Conservation (phyloP, 345 rosid genomes). For the Anastatica hierochuntica region DNA sequence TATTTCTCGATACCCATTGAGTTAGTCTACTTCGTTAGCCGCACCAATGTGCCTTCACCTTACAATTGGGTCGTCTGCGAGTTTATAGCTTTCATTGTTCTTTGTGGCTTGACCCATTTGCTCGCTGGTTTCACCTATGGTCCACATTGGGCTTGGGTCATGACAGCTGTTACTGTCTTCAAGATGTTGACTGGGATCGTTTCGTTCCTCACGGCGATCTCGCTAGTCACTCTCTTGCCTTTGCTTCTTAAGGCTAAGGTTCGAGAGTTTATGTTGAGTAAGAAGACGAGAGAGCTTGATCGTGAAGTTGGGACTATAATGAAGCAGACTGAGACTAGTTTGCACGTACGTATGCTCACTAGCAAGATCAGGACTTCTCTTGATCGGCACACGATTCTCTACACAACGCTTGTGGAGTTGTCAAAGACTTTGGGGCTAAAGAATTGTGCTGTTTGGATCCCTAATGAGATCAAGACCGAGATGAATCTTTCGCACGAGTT, state of each 20-base stretch:
- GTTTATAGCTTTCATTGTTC: slow-evolving; percentile 92
- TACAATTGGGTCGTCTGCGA: slow-evolving; percentile 89
- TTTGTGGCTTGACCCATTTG: slow-evolving; percentile 90
- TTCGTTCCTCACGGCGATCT: slow-evolving; percentile 75
- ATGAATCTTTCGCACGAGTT: slow-evolving; percentile 65
- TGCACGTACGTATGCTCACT: slow-evolving; percentile 90
- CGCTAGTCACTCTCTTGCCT: slow-evolving; percentile 73
- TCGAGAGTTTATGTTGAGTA: slow-evolving; percentile 76
- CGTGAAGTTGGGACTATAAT: slow-evolving; percentile 77
- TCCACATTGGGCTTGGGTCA: slow-evolving; percentile 62
- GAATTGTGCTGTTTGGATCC: slow-evolving; percentile 95
- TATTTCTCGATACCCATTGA: slow-evolving; percentile 89
- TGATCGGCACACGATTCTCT: slow-evolving; percentile 66
- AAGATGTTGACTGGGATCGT: slow-evolving; percentile 86
- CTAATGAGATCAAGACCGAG: slow-evolving; percentile 53
- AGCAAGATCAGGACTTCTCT: slow-evolving; percentile 78
- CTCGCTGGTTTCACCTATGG: slow-evolving; percentile 82
- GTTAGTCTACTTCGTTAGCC: slow-evolving; percentile 83
- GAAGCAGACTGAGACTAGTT: slow-evolving; percentile 72
- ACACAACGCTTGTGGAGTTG: slow-evolving; percentile 83
- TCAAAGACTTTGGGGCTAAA: slow-evolving; percentile 69
- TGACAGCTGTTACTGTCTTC: slow-evolving; percentile 74
- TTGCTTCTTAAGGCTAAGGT: slow-evolving; percentile 87
- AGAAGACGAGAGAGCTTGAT: slow-evolving; percentile 74
- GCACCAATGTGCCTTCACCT: slow-evolving; percentile 60